Percentiles rank a stretch among this genome's conserved stretches.
Conservation (phyloP, 2,329 filamentous ascomycete genomes). For the Mycogone perniciosa region DNA sequence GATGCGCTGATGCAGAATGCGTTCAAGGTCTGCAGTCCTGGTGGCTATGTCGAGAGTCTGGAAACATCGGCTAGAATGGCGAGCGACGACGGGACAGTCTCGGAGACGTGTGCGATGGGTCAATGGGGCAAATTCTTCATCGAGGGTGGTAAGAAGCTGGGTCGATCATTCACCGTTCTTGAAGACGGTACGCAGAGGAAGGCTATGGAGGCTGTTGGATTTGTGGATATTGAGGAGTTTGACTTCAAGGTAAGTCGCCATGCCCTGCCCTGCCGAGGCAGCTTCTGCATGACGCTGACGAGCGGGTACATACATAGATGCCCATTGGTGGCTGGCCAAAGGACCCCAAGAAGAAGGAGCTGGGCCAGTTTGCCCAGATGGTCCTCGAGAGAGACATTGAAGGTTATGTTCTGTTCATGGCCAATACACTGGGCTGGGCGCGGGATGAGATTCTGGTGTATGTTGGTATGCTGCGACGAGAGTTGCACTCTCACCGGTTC, state of each 20-base stretch:
- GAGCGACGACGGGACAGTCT: conserved; percentile 27
- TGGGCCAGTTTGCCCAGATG: conserved; percentile 23
- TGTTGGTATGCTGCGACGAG: conserved; percentile 7
- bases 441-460: conserved; percentile 10
- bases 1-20: conserved; percentile 44
- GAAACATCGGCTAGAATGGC: conserved; percentile 21
- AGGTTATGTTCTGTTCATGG: conserved; percentile 19
- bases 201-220: conserved; percentile 21
- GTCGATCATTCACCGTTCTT: conserved; percentile 24
- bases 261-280: background rate
- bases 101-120: conserved; percentile 19
- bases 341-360: conserved; percentile 19
- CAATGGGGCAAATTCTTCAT: conserved; percentile 24
- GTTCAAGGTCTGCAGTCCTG: conserved; percentile 48
- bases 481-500: conserved; percentile 2
- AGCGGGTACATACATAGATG: conserved; percentile 6
- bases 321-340: conserved; percentile 19
- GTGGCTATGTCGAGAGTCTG: conserved; percentile 38
- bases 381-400: conserved; percentile 28
- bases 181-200: conserved; percentile 17
- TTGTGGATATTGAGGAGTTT: conserved; percentile 19
- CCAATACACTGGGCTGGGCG: conserved; percentile 8
- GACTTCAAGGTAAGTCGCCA: conserved; percentile 17
- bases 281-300: background rate
- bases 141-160: conserved; percentile 23